Evolutionary conservation across 495 filamentous ascomycete genomes (phyloP), one percentile per base, ranked within the genome.

Genomic region (Delitschia confertaspora): DNA sequence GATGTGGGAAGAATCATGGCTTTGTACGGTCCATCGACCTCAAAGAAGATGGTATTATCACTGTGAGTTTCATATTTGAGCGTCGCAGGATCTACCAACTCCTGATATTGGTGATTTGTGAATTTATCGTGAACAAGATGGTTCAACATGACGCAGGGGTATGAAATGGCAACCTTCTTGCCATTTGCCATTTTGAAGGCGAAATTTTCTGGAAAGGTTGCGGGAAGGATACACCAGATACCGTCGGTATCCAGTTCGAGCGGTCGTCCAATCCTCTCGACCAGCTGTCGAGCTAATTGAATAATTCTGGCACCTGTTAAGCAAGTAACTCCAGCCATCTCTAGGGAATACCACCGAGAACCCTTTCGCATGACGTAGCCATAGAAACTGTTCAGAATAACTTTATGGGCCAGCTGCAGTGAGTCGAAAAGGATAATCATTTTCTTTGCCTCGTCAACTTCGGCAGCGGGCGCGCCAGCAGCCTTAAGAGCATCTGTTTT

Each of bases 301-400:
- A 99, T 99, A 60, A 99, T 99, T 42, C 80, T 86, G 11, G 91
- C 91, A 42, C 91, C 91, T 1, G 91, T 99, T 44, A 99, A 65
- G 69, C 91, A 99, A 21, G 91, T 99, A 14, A 99, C 93, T 58
- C 91, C 91, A 9, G 91, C 91, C 91, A 99, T 99, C 62, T 96
- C 91, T 85, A 99, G 84, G 26, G 93, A 96, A 60, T 96, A 99
- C 91, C 91, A 99, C 36, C 91, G 74, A 29, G 89, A 95, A 4
- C 91, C 91, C 62, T 99, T 99, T 64, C 91, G 73, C 91, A 99
- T 99, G 50, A 96, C 91, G 60, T 99, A 99, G 39, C 91, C 91
- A 55, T 99, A 99, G 69, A 99, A 99, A 57, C 83, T 91, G 71
- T 99, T 99, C 38, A 99, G 64, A 69, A 99, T 99, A 67, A 95